These are phyloP conservation scores for Fusarium sp. DNA, from an alignment of 2,329 filamentous ascomycete species.

Conservation along the genomic window DNA sequence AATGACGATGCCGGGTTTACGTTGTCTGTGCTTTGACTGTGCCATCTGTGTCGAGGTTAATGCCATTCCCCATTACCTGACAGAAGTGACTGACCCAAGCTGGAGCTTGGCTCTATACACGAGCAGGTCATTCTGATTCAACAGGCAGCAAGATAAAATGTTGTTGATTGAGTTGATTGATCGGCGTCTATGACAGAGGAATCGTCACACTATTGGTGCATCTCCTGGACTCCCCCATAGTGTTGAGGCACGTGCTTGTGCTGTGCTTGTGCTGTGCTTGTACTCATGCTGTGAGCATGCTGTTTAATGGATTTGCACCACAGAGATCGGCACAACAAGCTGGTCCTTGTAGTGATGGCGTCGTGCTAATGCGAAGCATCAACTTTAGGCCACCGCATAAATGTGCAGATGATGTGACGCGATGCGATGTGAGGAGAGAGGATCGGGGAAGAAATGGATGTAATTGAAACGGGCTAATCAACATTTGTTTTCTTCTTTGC, in stretches of 20 bases:
- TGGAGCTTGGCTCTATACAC: neutral
- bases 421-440: neutral
- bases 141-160: conserved; percentile 35
- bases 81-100: neutral
- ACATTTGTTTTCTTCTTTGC: neutral
- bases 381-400: conserved; percentile 24
- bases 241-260: conserved; percentile 33
- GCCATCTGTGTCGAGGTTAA: conserved; percentile 1
- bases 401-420: conserved; percentile 21
- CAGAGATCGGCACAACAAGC: conserved; percentile 20
- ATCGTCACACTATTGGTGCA: conserved; percentile 19
- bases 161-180: conserved; percentile 13
- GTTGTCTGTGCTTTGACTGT: conserved; percentile 28
- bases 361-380: conserved; percentile 36
- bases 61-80: conserved; percentile 21
- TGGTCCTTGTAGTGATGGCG: neutral
- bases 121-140: conserved; percentile 8
- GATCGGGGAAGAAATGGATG: neutral
- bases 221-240: conserved; percentile 11
- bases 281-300: conserved; percentile 22
- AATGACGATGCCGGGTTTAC: conserved; percentile 25
- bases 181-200: conserved; percentile 12
- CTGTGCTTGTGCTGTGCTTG: conserved; percentile 29
- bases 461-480: neutral
- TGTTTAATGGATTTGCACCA: conserved; percentile 21